Conservation (phyloP, 371 early-diverging fungal species). For the Nosema muscidifuracis region DNA sequence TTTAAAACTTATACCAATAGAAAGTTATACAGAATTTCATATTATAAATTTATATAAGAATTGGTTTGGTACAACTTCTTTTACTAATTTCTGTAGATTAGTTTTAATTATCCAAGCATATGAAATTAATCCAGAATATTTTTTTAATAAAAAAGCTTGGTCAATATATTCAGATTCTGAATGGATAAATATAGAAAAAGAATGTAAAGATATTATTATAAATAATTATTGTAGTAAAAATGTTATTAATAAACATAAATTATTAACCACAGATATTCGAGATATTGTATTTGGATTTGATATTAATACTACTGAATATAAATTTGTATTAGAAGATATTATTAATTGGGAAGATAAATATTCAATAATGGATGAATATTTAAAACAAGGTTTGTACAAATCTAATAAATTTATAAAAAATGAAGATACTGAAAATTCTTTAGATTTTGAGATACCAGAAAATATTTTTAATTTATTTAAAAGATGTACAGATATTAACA, state of each 20-base stretch:
- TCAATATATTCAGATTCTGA: constrained; percentile 83
- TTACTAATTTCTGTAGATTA: constrained; percentile 91
- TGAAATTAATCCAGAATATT: constrained; percentile 84
- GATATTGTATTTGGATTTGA: constrained; percentile 75
- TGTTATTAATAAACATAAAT: constrained; percentile 84
- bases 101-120: constrained; percentile 85
- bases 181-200: constrained; percentile 90
- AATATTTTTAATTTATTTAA: neutral
- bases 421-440: neutral
- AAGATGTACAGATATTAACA: neutral
- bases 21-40: constrained; percentile 64
- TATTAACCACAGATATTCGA: constrained; percentile 88
- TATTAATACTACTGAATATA: neutral
- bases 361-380: neutral
- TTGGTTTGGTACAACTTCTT: constrained; percentile 84
- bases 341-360: neutral
- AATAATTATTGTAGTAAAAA: constrained; percentile 95
- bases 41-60: constrained; percentile 71
- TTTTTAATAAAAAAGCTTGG: too few species aligned
- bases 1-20: constrained; percentile 67
- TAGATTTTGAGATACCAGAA: neutral
- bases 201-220: constrained; percentile 87
- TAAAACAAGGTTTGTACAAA: neutral
- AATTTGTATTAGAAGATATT: too few species aligned
- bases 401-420: neutral